phyloP scores from a whole-genome alignment of 306 rosid genomes.

The Trifolium dubium region DNA sequence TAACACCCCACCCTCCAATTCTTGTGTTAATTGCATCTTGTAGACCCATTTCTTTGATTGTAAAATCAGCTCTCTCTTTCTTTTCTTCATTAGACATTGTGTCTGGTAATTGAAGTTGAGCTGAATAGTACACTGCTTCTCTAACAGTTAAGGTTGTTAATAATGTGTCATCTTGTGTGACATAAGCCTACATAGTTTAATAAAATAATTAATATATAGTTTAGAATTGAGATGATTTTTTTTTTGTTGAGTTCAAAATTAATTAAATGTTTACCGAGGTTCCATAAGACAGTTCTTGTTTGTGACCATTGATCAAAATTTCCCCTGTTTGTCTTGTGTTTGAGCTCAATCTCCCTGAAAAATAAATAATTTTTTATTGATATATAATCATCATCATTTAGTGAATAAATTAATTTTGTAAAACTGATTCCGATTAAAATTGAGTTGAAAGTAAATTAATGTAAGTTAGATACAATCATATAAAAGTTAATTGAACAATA shows the following conservation, averaged over 20 bases:
- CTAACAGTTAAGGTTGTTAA: conserved; percentile 47
- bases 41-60: conserved; percentile 55
- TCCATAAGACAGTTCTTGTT: conserved; percentile 40
- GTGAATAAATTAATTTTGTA: no score
- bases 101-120: conserved; percentile 54
- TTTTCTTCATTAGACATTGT: conserved; percentile 50
- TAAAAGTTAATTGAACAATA: no score
- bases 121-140: conserved; percentile 58
- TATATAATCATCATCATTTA: no score
- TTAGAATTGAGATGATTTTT: not conserved
- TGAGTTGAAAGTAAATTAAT: no score
- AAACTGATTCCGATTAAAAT: no score
- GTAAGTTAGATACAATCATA: no score
- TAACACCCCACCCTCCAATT: conserved; percentile 60
- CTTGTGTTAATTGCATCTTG: conserved; percentile 55
- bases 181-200: conserved; percentile 46
- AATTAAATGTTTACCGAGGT: conserved; percentile 35
- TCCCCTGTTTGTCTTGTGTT: conserved; percentile 38
- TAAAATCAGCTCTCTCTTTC: conserved; percentile 48
- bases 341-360: conserved; percentile 45
- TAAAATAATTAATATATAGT: not conserved
- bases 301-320: conserved; percentile 43
- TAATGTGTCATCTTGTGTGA: conserved; percentile 51
- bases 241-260: not conserved
- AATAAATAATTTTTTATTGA: not conserved